A percentile compares a stretch with the other conserved stretches of the same genome.
Conservation (phyloP, 345 rosid genomes). For the Ceriops tagal region DNA sequence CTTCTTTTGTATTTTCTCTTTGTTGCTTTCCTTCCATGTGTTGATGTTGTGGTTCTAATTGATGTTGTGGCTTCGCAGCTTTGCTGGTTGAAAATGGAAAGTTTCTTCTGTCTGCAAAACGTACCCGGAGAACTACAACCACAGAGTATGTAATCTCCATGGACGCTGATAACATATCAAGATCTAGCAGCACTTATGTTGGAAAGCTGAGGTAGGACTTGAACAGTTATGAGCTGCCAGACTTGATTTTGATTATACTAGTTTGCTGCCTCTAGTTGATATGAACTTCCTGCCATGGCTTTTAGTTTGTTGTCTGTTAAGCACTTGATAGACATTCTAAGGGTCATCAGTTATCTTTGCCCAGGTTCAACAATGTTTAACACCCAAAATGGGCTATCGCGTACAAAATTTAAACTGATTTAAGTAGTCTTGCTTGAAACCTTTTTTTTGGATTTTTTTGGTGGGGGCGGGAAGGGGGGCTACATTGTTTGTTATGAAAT, state of each 20-base stretch:
- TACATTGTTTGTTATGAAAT: neutral
- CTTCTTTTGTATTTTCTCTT: no score
- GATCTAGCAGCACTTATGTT: slow-evolving; percentile 12
- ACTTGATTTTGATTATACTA: no score
- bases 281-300: neutral
- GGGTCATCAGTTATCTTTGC: neutral
- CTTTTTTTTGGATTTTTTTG: no score
- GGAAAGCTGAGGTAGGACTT: slow-evolving; percentile 10
- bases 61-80: neutral
- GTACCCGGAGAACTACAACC: slow-evolving; percentile 10
- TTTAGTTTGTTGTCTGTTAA: neutral
- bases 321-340: neutral
- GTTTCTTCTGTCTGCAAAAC: slow-evolving; percentile 13
- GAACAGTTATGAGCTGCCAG: no score
- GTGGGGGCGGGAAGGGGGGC: no score
- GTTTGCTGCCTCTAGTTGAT: neutral
- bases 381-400: neutral
- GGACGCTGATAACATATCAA: slow-evolving; percentile 12
- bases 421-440: neutral
- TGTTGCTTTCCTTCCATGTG: no score
- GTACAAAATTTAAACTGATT: neutral
- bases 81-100: slow-evolving; percentile 18
- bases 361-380: neutral
- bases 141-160: slow-evolving; percentile 14
- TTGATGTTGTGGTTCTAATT: neutral